These are phyloP conservation scores for Spiromastix sp. DNA, from an alignment of 2,329 filamentous ascomycete species.

Conservation along the genomic window DNA sequence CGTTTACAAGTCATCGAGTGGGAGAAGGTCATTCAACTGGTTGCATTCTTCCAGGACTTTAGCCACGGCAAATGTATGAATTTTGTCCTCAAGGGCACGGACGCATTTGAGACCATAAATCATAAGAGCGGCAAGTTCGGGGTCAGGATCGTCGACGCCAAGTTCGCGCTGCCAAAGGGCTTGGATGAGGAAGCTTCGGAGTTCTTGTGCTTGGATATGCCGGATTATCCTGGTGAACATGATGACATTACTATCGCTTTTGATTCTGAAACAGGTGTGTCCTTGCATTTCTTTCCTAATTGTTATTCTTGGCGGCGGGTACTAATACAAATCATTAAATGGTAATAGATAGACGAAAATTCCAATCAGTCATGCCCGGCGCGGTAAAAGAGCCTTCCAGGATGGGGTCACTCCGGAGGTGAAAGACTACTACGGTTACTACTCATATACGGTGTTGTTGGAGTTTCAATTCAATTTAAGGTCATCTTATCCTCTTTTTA, in stretches of 20 bases:
- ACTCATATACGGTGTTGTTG: not conserved
- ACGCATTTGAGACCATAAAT: slow-evolving; percentile 63
- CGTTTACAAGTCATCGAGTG: slow-evolving; percentile 71
- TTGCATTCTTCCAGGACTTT: slow-evolving; percentile 85
- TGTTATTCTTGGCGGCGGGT: not conserved
- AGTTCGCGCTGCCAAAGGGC: slow-evolving; percentile 67
- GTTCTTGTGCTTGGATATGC: slow-evolving; percentile 76
- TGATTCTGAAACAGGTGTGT: slow-evolving; percentile 65
- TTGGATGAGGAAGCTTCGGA: slow-evolving; percentile 46
- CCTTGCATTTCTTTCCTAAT: not conserved
- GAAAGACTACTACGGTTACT: slow-evolving; percentile 10
- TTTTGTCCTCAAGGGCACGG: slow-evolving; percentile 73
- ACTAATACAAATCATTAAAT: slow-evolving; percentile 4
- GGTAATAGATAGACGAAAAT: slow-evolving; percentile 25
- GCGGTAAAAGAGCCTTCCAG: slow-evolving; percentile 28
- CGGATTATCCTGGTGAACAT: slow-evolving; percentile 83
- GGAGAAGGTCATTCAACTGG: slow-evolving; percentile 63
- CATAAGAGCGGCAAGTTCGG: slow-evolving; percentile 54
- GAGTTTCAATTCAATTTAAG: slow-evolving; percentile 1
- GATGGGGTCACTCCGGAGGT: slow-evolving; percentile 32
- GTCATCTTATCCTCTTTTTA: not conserved
- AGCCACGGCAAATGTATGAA: slow-evolving; percentile 81
- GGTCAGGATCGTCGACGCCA: slow-evolving; percentile 76
- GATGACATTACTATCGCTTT: slow-evolving; percentile 84
- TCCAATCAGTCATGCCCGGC: slow-evolving; percentile 29